A percentile compares a stretch with the other conserved stretches of the same genome.
phyloP scores from a whole-genome alignment of 805 yeast genomes.

The Ogataea sp. region DNA sequence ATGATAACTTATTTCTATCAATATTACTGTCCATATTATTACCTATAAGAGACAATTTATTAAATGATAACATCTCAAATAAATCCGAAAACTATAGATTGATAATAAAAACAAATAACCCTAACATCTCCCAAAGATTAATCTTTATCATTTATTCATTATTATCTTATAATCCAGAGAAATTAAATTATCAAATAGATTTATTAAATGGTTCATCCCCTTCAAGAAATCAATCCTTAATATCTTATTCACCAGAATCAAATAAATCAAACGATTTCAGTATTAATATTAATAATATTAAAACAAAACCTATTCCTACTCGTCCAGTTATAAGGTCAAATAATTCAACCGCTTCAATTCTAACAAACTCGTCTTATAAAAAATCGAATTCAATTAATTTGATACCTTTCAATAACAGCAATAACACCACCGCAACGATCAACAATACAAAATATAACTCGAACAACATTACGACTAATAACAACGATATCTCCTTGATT shows the following conservation, averaged over 20 bases:
- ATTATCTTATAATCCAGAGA: conserved; percentile 32
- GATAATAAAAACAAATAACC: conserved; percentile 48
- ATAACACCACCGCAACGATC: too few species aligned
- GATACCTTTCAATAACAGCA: too few species aligned
- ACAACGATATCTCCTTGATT: neutral
- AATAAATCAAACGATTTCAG: neutral
- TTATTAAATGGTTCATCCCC: neutral
- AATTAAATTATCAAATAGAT: neutral
- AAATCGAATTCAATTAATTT: too few species aligned
- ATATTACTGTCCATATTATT: conserved; percentile 37
- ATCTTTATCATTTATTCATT: conserved; percentile 45
- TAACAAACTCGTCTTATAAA: too few species aligned
- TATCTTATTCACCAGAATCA: neutral
- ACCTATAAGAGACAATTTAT: conserved; percentile 26
- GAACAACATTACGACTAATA: too few species aligned
- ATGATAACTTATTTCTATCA: conserved; percentile 29
- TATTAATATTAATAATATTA: too few species aligned
- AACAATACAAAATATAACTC: too few species aligned
- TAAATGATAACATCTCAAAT: conserved; percentile 21
- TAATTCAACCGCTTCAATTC: too few species aligned
- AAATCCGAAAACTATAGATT: conserved; percentile 28
- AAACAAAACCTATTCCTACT: too few species aligned
- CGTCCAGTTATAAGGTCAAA: too few species aligned
- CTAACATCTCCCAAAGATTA: conserved; percentile 47
- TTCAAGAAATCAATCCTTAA: neutral